Evolutionary conservation across 345 rosid species (phyloP), one percentile per base, ranked within the genome.

Genomic region (Citrus cavaleriei): DNA sequence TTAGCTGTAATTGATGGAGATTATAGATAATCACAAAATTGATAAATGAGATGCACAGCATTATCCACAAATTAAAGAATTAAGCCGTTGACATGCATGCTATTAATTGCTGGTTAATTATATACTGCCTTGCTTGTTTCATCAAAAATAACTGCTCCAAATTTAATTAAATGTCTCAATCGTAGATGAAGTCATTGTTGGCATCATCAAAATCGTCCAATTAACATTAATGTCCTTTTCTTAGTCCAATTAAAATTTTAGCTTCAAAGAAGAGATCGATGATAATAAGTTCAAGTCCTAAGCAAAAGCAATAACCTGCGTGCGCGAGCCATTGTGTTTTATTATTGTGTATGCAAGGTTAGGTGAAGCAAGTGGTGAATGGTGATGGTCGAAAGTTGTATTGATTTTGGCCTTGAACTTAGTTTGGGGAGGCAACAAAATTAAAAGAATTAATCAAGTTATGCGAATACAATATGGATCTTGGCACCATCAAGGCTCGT

Each of bases 161-260:
- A 65, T 6, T 9, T 24, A 62, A 46, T 73, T 16, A 54, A 18
- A 54, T 49, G 82, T 83, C 85, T 62, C 55, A 22, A 76, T 77
- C 70, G 25, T 30, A 77, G 83, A 77, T 84, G 87, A 86, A 80
- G 83, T 91, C 92, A 88, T 70, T 51, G 83, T 76, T 73, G 76
- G 79, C 91, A 86, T 89, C 86, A 84, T 79, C 35, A 28, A 65
- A 37, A 86, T 80, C 85, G 22, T 6, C 73, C 78, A 82, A 75
- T 66, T 63, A 64, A 80, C 49, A 65, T 66, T 21, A 32, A 0
- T 35, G 86, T 89, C 91, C 0, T 82, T 91, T 83, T 88, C 93
- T 34, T 28, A n/a, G 51, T 72, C 87, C 90, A 91, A 67, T 71
- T 66, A 77, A 38, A 59, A 27, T 28, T 27, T 79, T 80, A 64